Conservation (phyloP, 192 early-diverging fungal genomes). For the Coemansia sp. region DNA sequence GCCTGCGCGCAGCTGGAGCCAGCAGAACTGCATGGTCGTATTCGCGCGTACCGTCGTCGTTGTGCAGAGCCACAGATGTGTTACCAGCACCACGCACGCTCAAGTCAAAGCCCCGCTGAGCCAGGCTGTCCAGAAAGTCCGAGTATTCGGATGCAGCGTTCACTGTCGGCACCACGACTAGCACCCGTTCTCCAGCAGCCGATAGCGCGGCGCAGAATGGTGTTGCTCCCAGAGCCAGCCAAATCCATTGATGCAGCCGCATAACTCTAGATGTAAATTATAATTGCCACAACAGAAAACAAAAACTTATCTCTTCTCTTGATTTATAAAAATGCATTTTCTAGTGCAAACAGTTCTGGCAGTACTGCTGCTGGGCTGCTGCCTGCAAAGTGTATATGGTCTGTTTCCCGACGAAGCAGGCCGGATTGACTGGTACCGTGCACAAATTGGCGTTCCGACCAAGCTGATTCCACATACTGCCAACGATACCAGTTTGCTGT, state of each 20-base stretch:
- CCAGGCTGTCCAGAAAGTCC: conserved; percentile 60
- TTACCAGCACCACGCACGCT: conserved; percentile 58
- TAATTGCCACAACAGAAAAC: too few species aligned
- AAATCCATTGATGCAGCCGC: conserved; percentile 17
- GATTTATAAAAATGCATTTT: background rate
- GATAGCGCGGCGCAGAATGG: conserved; percentile 56
- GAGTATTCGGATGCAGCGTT: conserved; percentile 30
- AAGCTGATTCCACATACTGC: conserved; percentile 19
- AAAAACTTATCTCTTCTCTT: background rate
- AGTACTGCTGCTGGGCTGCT: conserved; percentile 20
- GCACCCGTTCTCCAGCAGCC: conserved; percentile 60
- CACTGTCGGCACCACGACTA: conserved; percentile 66
- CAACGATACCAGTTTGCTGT: conserved; percentile 41
- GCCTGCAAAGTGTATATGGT: conserved; percentile 10
- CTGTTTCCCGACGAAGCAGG: conserved; percentile 54
- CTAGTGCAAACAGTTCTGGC: background rate
- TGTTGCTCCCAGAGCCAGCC: conserved; percentile 12
- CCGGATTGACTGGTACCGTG: conserved; percentile 49
- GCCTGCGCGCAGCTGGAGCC: conserved; percentile 69
- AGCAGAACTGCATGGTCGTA: conserved; percentile 85
- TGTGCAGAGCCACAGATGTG: conserved; percentile 54
- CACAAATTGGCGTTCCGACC: conserved; percentile 40
- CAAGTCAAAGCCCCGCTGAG: conserved; percentile 53
- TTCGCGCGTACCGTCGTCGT: conserved; percentile 55
- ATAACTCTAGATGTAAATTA: conserved; percentile 11